Evolutionary conservation across 148 eudicot genomes (phyloP).

Genomic region (Salicornia ramosissima): DNA sequence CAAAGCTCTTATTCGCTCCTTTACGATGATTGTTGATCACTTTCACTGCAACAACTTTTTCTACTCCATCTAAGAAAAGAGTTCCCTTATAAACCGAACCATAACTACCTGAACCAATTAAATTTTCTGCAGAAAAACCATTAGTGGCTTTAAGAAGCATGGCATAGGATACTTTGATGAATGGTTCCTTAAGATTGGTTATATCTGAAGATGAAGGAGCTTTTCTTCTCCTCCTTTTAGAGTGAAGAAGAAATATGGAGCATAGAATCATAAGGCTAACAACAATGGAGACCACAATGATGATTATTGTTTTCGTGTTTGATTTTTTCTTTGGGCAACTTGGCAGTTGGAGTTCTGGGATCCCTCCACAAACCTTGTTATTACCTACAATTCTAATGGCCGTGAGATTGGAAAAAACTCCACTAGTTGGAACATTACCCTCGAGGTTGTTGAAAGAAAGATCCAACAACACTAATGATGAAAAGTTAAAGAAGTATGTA

Average conservation of each 20-base stretch:
- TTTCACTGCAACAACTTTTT: slow-evolving; percentile 18
- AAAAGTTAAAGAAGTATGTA: background rate
- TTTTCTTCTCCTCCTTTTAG: slow-evolving; percentile 6
- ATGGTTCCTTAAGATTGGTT: background rate
- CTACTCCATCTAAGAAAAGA: slow-evolving; percentile 2
- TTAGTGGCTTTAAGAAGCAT: slow-evolving; percentile 24
- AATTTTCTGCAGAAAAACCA: slow-evolving; percentile 9
- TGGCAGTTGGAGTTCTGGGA: slow-evolving; percentile 17
- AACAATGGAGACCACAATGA: background rate
- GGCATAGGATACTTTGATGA: slow-evolving; percentile 18
- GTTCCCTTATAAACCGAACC: slow-evolving; percentile 19
- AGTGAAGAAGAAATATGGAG: background rate
- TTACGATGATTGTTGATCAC: slow-evolving; percentile 19
- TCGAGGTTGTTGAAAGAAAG: slow-evolving; percentile 24
- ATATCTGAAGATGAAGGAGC: background rate
- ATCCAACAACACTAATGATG: slow-evolving; percentile 9
- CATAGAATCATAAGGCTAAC: background rate
- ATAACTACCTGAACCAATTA: slow-evolving; percentile 23
- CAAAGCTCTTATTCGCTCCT: slow-evolving; percentile 12
- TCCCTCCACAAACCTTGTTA: slow-evolving; percentile 26
- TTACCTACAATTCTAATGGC: slow-evolving; percentile 21
- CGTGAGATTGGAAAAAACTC: slow-evolving; percentile 16
- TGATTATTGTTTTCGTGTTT: background rate
- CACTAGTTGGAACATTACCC: slow-evolving; percentile 23
- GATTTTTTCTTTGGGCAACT: background rate